Conservation (phyloP, 2,329 filamentous ascomycete genomes). For the Aspergillus sp. region DNA sequence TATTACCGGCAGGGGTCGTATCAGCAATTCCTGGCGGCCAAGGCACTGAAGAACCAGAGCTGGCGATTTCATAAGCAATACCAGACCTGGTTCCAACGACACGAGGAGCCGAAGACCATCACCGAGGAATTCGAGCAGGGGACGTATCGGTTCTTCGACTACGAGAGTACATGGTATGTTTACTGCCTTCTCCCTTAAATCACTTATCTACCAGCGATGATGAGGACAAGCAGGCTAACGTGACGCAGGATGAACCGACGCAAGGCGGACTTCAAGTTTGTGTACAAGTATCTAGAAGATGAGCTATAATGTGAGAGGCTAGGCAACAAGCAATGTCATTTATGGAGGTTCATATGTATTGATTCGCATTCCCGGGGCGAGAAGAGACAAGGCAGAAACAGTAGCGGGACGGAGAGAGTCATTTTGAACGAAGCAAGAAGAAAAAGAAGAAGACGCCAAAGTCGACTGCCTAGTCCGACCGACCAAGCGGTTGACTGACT, state of each 20-base stretch:
- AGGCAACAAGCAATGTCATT: not conserved
- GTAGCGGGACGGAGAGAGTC: not conserved
- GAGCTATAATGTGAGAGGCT: slow-evolving; percentile 60
- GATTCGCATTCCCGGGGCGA: not conserved
- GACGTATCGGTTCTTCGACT: slow-evolving; percentile 98
- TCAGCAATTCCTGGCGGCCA: slow-evolving; percentile 92
- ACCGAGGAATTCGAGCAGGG: slow-evolving; percentile 99
- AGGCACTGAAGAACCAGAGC: slow-evolving; percentile 96
- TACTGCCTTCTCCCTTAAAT: not conserved
- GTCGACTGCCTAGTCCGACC: not conserved
- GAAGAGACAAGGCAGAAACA: not conserved
- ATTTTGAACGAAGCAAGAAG: not conserved
- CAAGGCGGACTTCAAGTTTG: slow-evolving; percentile 97
- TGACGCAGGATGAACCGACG: slow-evolving; percentile 87
- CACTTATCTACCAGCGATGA: not conserved
- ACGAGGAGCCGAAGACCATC: slow-evolving; percentile 97
- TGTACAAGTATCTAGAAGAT: slow-evolving; percentile 96
- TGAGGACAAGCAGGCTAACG: not conserved
- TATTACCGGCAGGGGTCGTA: slow-evolving; percentile 98
- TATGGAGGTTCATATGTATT: not conserved
- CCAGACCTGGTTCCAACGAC: slow-evolving; percentile 98
- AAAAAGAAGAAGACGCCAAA: not conserved
- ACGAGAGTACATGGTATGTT: slow-evolving; percentile 94
- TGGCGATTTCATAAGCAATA: slow-evolving; percentile 99
- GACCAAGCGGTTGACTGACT: not conserved